A percentile compares a stretch with the other conserved stretches of the same genome.
These are phyloP conservation scores for Monosporascus sp. DNA, from an alignment of 2,329 filamentous ascomycete genomes.

Conservation along the genomic window DNA sequence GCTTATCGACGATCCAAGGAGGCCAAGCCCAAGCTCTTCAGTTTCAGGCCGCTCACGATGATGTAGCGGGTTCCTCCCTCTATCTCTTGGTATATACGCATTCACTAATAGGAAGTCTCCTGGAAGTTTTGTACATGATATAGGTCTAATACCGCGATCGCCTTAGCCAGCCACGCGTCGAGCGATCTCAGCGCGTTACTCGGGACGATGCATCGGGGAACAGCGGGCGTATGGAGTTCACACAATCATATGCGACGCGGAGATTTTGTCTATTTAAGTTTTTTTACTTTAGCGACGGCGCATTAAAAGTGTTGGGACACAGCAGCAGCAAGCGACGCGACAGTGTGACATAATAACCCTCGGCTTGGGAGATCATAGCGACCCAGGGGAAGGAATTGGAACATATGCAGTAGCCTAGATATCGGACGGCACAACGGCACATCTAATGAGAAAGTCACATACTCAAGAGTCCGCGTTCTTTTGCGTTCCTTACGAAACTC, in stretches of 20 bases:
- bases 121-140: not conserved
- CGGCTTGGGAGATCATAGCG: not conserved
- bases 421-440: too few relatives aligned
- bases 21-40: constrained; percentile 22
- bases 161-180: too few relatives aligned
- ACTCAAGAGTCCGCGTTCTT: too few relatives aligned
- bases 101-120: not conserved
- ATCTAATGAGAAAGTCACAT: too few relatives aligned
- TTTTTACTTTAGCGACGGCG: not conserved
- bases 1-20: constrained; percentile 42
- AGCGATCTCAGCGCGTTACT: too few relatives aligned
- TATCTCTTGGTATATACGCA: not conserved
- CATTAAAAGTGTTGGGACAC: not conserved
- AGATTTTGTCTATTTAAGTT: not conserved
- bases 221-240: not conserved
- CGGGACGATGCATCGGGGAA: not conserved
- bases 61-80: not conserved
- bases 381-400: not conserved
- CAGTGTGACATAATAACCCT: not conserved
- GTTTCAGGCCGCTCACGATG: constrained; percentile 12
- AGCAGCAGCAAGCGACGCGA: not conserved
- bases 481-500: too few relatives aligned
- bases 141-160: not conserved
- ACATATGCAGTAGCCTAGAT: not conserved
- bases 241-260: not conserved